Base-by-base conservation (phyloP, 2,329 filamentous ascomycete species). In the Colletotrichum caudatum region DNA sequence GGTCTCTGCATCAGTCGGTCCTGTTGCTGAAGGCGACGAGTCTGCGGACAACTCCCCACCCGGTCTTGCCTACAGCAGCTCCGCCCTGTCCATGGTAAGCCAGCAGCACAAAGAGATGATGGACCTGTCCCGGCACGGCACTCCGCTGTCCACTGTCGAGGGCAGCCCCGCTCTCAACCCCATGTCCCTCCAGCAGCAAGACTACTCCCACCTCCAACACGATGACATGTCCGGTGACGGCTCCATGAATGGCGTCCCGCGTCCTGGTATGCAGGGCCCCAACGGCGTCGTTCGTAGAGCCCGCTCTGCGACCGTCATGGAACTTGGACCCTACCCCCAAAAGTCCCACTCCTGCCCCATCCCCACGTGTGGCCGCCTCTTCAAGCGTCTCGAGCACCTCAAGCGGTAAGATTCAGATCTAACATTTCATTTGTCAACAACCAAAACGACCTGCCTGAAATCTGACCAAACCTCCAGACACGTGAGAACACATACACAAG, bases 271-370 rank as follows among this genome's bases (percentile, higher is more conserved):
- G 89, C 84, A 91, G 85, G 84, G 93, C 84, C 81, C 90, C 29
- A 90, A 91, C 73, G 93, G 92, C 72, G 94, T 94, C 71, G 92
- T 96, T 77, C 93, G 96, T 77, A 90, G 96, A 78, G 96, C 96
- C 74, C 92, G 95, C 75, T 98, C 95, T 76, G 95, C 96, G 64
- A 98, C 96, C 5, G 93, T 97, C 82, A 97, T 97, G 92, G 96
- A 99, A 82, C 89, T 98, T 74, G 94, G 94, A 41, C 96, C 97
- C 18, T 98, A 98, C 81, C 94, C 96, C 63, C 94, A 97, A 80
- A 99, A 99, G 84, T 97, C 95, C 51, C 96, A 99, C 83, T 98
- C 95, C 2, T 99, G 96, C 85, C 96, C 96, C n/a, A 99, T 99
- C 78, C 96, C 96, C 37, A 97, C 95, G 66, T 99, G 96, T 81